Conservation (phyloP, 2,329 filamentous ascomycete species). For the Phialophora macrospora region DNA sequence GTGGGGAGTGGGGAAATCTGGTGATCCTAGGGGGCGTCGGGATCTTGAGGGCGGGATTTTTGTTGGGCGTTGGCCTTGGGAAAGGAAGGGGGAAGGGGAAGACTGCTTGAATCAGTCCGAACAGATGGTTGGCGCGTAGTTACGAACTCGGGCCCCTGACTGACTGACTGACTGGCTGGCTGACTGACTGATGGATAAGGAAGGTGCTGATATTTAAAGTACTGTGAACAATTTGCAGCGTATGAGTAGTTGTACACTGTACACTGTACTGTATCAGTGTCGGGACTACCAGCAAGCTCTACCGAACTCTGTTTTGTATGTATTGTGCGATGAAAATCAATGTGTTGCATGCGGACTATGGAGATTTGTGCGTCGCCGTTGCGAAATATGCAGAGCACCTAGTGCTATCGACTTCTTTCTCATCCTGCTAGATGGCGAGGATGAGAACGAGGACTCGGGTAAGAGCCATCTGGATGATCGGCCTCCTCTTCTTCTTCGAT, state of each 20-base stretch:
- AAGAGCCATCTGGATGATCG: neutral
- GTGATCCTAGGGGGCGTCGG: slow-evolving; percentile 2
- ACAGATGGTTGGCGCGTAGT: neutral
- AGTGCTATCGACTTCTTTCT: neutral
- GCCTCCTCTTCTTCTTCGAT: neutral
- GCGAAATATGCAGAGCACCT: neutral
- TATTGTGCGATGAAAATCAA: neutral
- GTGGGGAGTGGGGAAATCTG: slow-evolving; percentile 16
- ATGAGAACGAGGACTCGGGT: neutral
- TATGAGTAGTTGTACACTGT: too few species aligned
- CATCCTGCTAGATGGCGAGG: neutral
- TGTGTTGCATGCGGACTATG: neutral
- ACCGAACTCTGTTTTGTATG: too few species aligned
- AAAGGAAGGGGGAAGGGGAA: neutral
- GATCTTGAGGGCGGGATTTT: slow-evolving; percentile 15
- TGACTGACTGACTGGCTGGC: neutral
- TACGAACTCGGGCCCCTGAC: neutral
- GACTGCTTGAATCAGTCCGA: neutral
- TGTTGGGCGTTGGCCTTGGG: slow-evolving; percentile 7
- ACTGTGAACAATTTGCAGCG: too few species aligned
- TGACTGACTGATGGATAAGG: neutral
- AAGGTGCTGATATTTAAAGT: neutral
- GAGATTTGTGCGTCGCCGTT: neutral
- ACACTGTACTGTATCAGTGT: too few species aligned
- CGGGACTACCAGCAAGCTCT: too few species aligned